Conservation (phyloP, 768 basidiomycete genomes). For the Rhizopogon vesiculosus region DNA sequence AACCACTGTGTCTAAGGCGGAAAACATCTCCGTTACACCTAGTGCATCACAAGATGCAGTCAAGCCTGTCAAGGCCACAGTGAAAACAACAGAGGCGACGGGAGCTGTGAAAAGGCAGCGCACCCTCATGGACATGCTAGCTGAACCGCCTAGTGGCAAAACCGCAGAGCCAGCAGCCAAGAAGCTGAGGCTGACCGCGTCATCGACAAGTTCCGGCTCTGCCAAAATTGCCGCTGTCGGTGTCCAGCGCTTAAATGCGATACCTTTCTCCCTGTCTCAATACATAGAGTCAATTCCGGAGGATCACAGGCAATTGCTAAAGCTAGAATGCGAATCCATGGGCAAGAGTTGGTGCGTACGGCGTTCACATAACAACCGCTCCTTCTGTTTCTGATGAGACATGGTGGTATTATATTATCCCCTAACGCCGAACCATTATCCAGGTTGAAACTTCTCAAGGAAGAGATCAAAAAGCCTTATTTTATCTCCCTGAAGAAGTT, state of each 20-base stretch:
- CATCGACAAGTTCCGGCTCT: constrained; percentile 16
- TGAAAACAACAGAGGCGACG: constrained; percentile 14
- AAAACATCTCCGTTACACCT: constrained; percentile 11
- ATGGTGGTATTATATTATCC: neutral
- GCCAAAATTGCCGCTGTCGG: constrained; percentile 8
- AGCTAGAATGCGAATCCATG: constrained; percentile 70
- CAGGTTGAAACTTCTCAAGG: constrained; percentile 72
- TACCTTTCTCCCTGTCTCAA: constrained; percentile 60
- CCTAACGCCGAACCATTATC: constrained; percentile 6
- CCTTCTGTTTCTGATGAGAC: neutral
- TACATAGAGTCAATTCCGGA: constrained; percentile 52
- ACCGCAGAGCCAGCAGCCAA: constrained; percentile 34
- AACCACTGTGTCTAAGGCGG: constrained; percentile 3
- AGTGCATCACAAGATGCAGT: constrained; percentile 18
- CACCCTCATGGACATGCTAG: constrained; percentile 64
- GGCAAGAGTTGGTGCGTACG: constrained; percentile 58
- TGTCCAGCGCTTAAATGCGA: constrained; percentile 47
- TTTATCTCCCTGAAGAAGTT: constrained; percentile 70
- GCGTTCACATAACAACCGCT: neutral
- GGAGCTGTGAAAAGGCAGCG: constrained; percentile 48
- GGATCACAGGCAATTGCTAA: constrained; percentile 52
- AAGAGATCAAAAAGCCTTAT: constrained; percentile 74
- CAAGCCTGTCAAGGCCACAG: constrained; percentile 3
- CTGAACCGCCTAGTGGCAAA: constrained; percentile 23
- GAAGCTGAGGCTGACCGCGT: constrained; percentile 38